Evolutionary conservation across 768 basidiomycete genomes (phyloP).

Genomic region (Lentinula aciculospora): DNA sequence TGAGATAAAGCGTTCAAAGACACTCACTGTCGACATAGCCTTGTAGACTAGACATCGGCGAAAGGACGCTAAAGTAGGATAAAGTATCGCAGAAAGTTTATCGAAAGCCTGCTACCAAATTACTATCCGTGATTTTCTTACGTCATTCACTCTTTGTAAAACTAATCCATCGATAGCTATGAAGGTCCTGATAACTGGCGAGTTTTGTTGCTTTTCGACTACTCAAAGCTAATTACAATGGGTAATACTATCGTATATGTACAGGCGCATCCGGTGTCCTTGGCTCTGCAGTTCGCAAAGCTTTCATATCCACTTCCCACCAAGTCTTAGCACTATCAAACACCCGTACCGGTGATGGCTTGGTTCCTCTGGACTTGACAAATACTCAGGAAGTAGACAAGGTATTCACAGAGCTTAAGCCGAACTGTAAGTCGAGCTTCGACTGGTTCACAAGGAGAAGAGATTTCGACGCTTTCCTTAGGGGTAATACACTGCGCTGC

Average conservation of each 20-base stretch:
- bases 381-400: slow-evolving; percentile 46
- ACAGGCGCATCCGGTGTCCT: slow-evolving; percentile 90
- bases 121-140: background rate
- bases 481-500: slow-evolving; percentile 96
- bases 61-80: background rate
- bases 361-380: slow-evolving; percentile 62
- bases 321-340: slow-evolving; percentile 68
- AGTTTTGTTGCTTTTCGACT: slow-evolving; percentile 3
- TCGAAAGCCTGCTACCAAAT: no score
- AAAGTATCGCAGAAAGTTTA: no score
- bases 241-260: slow-evolving; percentile 2
- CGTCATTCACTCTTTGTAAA: slow-evolving; percentile 1
- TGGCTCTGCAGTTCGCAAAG: slow-evolving; percentile 69
- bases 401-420: slow-evolving; percentile 52
- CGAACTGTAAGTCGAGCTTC: slow-evolving; percentile 53
- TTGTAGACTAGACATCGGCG: slow-evolving; percentile 79
- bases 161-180: slow-evolving; percentile 21
- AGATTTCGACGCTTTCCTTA: slow-evolving; percentile 16
- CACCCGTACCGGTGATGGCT: slow-evolving; percentile 51
- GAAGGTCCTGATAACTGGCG: slow-evolving; percentile 59
- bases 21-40: slow-evolving; percentile 84
- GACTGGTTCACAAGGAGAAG: background rate
- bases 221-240: slow-evolving; percentile 1
- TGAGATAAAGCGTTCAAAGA: background rate
- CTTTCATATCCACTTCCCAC: slow-evolving; percentile 40